A percentile compares a stretch with the other conserved stretches of the same genome.
phyloP scores from a whole-genome alignment of 192 early-diverging fungal genomes.

The Gamsiella multidivaricata region DNA sequence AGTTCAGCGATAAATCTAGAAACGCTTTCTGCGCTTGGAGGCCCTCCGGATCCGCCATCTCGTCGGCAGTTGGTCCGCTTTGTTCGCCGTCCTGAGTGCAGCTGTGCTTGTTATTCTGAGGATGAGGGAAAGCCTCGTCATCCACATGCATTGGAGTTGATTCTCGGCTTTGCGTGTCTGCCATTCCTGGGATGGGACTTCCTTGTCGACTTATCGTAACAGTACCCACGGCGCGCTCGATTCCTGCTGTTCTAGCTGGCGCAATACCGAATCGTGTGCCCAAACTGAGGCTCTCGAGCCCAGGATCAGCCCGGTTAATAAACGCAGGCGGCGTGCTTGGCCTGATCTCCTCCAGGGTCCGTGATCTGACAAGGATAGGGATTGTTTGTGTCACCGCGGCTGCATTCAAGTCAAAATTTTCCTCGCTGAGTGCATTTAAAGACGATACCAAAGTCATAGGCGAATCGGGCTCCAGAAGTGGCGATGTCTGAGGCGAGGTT shows the following conservation, averaged over 20 bases:
- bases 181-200: conserved; percentile 15
- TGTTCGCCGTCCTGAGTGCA: background rate
- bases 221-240: conserved; percentile 25
- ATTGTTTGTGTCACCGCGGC: no score
- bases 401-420: no score
- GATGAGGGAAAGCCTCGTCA: background rate
- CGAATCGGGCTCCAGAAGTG: conserved; percentile 18
- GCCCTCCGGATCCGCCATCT: conserved; percentile 6
- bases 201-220: conserved; percentile 40
- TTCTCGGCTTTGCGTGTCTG: background rate
- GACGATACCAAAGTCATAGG: background rate
- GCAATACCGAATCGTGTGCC: background rate
- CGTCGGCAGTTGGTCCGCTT: background rate
- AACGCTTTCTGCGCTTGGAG: background rate
- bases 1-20: conserved; percentile 3
- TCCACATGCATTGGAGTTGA: conserved; percentile 4
- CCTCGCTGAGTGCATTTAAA: background rate
- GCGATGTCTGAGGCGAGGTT: conserved; percentile 21
- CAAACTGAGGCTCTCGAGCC: conserved; percentile 26
- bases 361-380: conserved; percentile 6
- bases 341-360: conserved; percentile 33
- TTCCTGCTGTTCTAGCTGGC: background rate
- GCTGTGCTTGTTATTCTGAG: background rate
- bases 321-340: background rate
- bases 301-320: conserved; percentile 2